Conservation (phyloP, 805 yeast species). For the Pichia phayaonensis region DNA sequence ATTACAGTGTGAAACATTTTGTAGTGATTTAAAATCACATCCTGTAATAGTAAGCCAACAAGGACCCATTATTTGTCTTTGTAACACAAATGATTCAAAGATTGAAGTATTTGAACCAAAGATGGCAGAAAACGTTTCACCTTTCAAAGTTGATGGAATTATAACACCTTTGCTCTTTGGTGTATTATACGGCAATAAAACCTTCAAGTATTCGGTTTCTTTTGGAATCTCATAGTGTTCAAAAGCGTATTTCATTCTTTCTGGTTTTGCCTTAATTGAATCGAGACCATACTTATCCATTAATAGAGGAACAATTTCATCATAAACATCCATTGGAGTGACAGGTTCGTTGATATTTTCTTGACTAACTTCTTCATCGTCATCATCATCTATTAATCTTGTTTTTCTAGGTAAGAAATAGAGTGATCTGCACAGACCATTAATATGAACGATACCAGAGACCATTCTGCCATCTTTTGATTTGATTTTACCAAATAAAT, state of each 20-base stretch:
- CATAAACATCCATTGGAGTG: conserved; percentile 60
- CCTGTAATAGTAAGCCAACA: conserved; percentile 81
- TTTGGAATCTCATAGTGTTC: conserved; percentile 74
- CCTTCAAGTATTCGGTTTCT: conserved; percentile 72
- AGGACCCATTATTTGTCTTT: conserved; percentile 89
- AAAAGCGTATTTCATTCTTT: conserved; percentile 76
- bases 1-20: conserved; percentile 70
- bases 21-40: conserved; percentile 50
- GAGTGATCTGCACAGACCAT: conserved; percentile 61
- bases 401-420: conserved; percentile 65
- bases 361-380: conserved; percentile 31
- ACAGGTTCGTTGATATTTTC: conserved; percentile 27
- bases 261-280: conserved; percentile 62
- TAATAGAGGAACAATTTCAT: conserved; percentile 64
- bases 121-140: conserved; percentile 68
- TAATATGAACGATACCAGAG: conserved; percentile 71
- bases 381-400: conserved; percentile 28
- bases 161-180: conserved; percentile 42
- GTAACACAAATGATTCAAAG: conserved; percentile 81
- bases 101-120: conserved; percentile 70
- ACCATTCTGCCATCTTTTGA: conserved; percentile 51
- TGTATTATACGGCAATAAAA: conserved; percentile 66
- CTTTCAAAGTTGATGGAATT: conserved; percentile 57
- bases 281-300: conserved; percentile 55
- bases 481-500: conserved; percentile 75